Base-by-base conservation (phyloP, 164 flowering plant species). In the Nymphaea thermarum region DNA sequence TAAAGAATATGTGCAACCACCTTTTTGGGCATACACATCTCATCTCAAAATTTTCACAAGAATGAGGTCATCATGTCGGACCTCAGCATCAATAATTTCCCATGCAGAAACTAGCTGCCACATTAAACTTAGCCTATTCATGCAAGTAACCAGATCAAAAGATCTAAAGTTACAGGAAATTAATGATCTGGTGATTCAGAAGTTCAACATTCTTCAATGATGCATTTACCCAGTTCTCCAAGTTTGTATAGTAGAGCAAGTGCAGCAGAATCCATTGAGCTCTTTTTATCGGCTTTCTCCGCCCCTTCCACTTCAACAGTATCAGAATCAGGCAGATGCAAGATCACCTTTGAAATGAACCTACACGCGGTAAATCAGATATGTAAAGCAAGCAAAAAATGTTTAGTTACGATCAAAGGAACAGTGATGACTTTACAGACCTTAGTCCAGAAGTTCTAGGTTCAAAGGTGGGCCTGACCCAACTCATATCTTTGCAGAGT, bases 251-350 rank as follows among this genome's bases (percentile, higher is more conserved):
- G 80, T 85, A 88, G 64, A 55, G 11, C 43, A 3, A 91, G 67
- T 1, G 91, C 92, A 16, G 99, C 98, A 45, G 97, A 88, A 70
- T 92, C 99, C 17, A 61, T 76, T 6, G 99, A 86, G 59, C 86
- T 83, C 76, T 90, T 95, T 82, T 95, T 95, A 71, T 92, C 94
- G 60, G 88, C 83, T 76, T 81, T 77, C 44, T 72, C 78, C 51
- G 86, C 90, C 41, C 99, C 96, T 3, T 63, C 66, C 64, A 80
- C 65, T 71, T 81, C 86, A 25, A 92, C 68, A 18, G 41, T 76
- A 43, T 82, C 91, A 64, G 5, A 65, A 7, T 83, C 74, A 4
- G 96, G 96, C 66, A 91, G 79, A 61, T 73, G 75, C 82, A 92
- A 73, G 4, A 71, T 71, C 16, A 87, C 82, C 60, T 67, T 79